Base-by-base conservation (phyloP, 2,329 filamentous ascomycete genomes). In the Alternaria brassicae region DNA sequence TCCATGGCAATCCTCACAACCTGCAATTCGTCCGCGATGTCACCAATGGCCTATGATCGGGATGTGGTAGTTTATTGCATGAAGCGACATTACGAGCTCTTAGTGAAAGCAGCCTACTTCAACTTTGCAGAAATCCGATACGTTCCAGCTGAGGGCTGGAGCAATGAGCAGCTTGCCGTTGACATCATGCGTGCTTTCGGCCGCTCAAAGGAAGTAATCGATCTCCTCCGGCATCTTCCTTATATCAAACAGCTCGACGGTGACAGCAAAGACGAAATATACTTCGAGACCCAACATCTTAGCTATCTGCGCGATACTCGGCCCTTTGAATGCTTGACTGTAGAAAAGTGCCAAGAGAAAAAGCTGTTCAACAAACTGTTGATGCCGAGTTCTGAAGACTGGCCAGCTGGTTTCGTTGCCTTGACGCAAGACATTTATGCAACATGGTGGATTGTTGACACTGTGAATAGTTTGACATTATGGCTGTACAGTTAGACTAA, bases 191-290 rank as follows among this genome's bases (percentile, higher is more conserved):
- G 44, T 44, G 50, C 37, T 28, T 57, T 53, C 10, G 30, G 50
- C 19, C 58, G 58, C 41, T 61, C 58, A 50, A 49, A 61, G 27
- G 10, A 53, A 39, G 58, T 61, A 13, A 37, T 54, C 32, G 54
- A 61, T 58, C 54, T 61, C 42, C 30, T 58, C 15, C 48, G 54
- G 23, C 54, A 61, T 49, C 49, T 61, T n/a, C 58, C 54, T 34
- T 61, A 61, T 40, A 44, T 55, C 21, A 55, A 44, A 10, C 44
- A 39, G 36, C 21, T 44, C 23, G 39, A 32, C 15, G 13, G 17
- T 45, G 42, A 44, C 21, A 6, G 3, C 37, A 56, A 40, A 56
- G 9, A 59, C 39, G 51, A 56, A 44, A 19, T 59, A 37, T 56
- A 59, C 15, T 30, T 59, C 4, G 28, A 51, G 30, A 59, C 56